Conservation (phyloP, 2,329 filamentous ascomycete genomes). For the Alternaria arbusti region DNA sequence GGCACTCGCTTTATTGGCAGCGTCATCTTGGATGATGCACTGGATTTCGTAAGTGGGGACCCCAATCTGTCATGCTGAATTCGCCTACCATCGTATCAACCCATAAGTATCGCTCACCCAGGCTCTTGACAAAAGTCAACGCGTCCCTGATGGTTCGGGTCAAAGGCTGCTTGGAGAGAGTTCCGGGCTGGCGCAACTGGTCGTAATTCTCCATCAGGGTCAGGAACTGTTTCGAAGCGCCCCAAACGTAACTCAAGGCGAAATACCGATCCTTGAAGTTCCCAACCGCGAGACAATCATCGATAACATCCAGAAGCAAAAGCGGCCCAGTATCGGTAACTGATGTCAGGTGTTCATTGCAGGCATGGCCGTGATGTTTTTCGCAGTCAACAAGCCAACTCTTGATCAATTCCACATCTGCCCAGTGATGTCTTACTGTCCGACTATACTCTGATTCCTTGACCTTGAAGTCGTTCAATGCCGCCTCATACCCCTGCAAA, state of each 20-base stretch:
- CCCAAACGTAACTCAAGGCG: slow-evolving; percentile 12
- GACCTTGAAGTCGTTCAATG: background rate
- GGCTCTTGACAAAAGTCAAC: slow-evolving; percentile 1
- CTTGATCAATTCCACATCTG: background rate
- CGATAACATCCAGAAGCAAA: slow-evolving; percentile 4
- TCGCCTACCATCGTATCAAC: slow-evolving; percentile 7
- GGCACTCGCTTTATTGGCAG: background rate
- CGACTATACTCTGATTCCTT: background rate
- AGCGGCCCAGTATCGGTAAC: background rate
- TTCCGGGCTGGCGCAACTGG: background rate
- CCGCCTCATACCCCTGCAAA: background rate
- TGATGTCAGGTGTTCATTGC: background rate
- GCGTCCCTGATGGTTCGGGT: slow-evolving; percentile 6
- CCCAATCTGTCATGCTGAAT: background rate
- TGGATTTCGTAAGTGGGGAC: background rate
- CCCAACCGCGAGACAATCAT: background rate
- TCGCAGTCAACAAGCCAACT: slow-evolving; percentile 5
- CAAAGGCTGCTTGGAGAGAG: background rate
- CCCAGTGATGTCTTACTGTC: slow-evolving; percentile 1
- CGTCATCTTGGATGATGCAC: slow-evolving; percentile 9
- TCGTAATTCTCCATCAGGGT: slow-evolving; percentile 1
- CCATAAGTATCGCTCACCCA: slow-evolving; percentile 10
- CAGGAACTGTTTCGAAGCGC: slow-evolving; percentile 7
- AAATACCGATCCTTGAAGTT: slow-evolving; percentile 1
- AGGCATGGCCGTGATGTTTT: background rate